Evolutionary conservation across 75 land plant genomes (phyloP).

Genomic region (Pseudotsuga menziesii): DNA sequence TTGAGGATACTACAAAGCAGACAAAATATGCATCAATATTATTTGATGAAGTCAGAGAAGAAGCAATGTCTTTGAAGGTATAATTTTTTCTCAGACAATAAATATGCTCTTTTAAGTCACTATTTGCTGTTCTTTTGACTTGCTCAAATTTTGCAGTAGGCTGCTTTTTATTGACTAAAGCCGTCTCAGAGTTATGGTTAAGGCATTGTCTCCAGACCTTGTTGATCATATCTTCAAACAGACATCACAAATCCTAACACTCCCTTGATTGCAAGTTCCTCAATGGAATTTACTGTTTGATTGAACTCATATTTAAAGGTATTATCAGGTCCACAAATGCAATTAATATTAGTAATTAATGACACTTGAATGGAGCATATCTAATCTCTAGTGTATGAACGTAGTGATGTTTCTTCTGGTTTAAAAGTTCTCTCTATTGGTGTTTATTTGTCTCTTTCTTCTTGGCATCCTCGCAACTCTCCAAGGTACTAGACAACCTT

Average conservation of each 20-base stretch:
- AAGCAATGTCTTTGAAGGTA: slow-evolving; percentile 62
- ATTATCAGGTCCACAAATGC: not conserved
- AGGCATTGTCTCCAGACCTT: not conserved
- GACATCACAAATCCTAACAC: not conserved
- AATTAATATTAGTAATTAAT: not conserved
- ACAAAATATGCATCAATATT: slow-evolving; percentile 57
- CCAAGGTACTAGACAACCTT: too few relatives aligned
- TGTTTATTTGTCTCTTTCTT: too few relatives aligned
- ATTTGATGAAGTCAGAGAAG: slow-evolving; percentile 57
- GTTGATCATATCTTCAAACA: not conserved
- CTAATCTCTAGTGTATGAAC: too few relatives aligned
- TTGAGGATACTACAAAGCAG: slow-evolving; percentile 82
- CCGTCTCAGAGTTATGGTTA: not conserved
- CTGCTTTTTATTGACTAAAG: not conserved
- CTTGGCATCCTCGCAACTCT: too few relatives aligned
- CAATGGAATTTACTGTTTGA: too few relatives aligned
- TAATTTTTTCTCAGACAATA: not conserved
- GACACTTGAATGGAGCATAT: too few relatives aligned
- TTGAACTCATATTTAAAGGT: not conserved
- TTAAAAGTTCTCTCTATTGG: too few relatives aligned
- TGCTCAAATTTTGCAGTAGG: not conserved
- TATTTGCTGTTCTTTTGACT: not conserved
- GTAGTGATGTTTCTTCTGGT: too few relatives aligned
- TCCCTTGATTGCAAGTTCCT: too few relatives aligned
- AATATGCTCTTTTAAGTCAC: not conserved